phyloP scores from a whole-genome alignment of 2,329 filamentous ascomycete genomes.

The Monilinia vaccinii-corymbosi region DNA sequence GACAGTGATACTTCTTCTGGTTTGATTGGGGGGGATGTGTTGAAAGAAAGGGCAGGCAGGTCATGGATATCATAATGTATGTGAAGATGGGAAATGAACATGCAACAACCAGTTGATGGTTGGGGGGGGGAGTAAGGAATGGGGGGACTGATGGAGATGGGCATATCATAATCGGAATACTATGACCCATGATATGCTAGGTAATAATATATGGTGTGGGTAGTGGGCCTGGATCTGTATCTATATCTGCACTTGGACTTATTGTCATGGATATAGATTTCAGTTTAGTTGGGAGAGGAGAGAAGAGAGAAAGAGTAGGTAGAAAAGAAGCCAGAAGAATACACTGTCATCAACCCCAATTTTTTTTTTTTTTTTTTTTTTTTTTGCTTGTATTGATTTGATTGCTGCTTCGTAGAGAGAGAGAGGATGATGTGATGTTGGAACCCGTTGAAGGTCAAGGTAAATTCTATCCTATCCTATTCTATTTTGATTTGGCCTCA shows the following conservation, averaged over 20 bases:
- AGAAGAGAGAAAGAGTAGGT: neutral
- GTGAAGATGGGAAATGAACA: neutral
- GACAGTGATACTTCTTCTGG: slow-evolving; percentile 13
- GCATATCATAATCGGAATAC: neutral
- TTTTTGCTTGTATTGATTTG: too few species aligned
- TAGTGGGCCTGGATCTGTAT: neutral
- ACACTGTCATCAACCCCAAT: neutral
- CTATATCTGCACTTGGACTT: too few species aligned
- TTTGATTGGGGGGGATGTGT: neutral
- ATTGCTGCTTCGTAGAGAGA: too few species aligned
- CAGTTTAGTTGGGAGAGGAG: neutral
- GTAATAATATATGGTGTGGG: neutral
- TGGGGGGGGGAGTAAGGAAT: too few species aligned
- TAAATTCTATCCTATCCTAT: too few species aligned
- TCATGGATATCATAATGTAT: neutral
- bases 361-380: neutral
- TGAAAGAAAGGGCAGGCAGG: neutral
- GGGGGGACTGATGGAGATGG: neutral
- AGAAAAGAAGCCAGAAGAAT: neutral
- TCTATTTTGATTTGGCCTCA: too few species aligned
- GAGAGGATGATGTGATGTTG: too few species aligned
- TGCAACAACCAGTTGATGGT: too few species aligned
- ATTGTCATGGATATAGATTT: neutral
- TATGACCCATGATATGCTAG: neutral
- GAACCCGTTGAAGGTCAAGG: too few species aligned